Conservation (phyloP, 805 yeast genomes). For the Yarrowia phangngaensis region DNA sequence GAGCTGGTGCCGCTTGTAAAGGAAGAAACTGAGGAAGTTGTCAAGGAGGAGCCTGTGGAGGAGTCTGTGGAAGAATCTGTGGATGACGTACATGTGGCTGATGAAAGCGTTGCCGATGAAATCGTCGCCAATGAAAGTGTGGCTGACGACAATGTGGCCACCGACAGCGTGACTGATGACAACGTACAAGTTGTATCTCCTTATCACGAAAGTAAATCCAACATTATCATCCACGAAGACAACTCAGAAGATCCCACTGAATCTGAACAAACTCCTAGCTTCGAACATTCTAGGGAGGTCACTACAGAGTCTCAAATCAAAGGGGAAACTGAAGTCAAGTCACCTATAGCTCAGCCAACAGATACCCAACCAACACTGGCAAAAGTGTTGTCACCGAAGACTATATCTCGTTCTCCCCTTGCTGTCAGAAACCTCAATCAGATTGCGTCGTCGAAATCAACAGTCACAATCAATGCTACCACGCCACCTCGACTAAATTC, state of each 20-base stretch:
- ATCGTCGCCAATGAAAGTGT: constrained; percentile 7
- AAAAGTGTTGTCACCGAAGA: too few relatives aligned
- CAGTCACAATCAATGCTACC: neutral
- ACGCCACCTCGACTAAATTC: neutral
- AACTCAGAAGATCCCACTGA: too few relatives aligned
- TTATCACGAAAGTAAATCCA: too few relatives aligned
- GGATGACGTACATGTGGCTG: constrained; percentile 2
- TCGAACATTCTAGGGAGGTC: too few relatives aligned
- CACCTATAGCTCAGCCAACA: neutral
- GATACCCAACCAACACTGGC: constrained; percentile 19
- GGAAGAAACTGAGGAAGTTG: neutral
- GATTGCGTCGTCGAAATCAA: neutral
- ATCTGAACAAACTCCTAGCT: too few relatives aligned
- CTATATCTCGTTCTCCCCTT: constrained; percentile 17
- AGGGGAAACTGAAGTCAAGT: too few relatives aligned
- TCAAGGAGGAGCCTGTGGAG: neutral
- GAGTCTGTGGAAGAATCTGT: neutral
- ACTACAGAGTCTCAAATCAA: too few relatives aligned
- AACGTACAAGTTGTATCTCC: neutral
- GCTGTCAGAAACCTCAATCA: constrained; percentile 21
- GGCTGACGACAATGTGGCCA: neutral
- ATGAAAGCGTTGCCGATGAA: constrained; percentile 13
- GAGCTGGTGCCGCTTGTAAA: neutral
- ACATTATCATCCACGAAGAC: too few relatives aligned
- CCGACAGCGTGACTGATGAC: neutral